phyloP scores from a whole-genome alignment of 2,329 filamentous ascomycete genomes.

The Colletotrichum musae region DNA sequence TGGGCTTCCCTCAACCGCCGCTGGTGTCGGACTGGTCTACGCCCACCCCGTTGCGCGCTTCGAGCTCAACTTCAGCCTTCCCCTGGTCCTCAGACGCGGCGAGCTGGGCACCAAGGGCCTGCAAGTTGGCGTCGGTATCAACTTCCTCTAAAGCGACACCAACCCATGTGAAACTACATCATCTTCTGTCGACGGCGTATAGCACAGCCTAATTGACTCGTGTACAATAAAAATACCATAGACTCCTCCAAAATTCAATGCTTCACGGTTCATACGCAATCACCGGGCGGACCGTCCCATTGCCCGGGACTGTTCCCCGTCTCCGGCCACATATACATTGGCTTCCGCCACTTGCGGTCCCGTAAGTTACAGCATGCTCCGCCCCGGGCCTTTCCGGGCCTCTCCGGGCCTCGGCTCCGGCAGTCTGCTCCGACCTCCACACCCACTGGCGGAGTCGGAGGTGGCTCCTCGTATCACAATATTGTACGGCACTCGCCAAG shows the following conservation, averaged over 20 bases:
- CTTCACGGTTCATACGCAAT: not conserved
- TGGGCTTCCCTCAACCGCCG: conserved; percentile 86
- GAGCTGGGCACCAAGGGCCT: conserved; percentile 93
- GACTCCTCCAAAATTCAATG: not conserved
- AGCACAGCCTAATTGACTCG: not conserved
- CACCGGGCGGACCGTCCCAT: not conserved
- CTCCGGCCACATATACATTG: too few species aligned
- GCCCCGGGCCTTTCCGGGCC: not conserved
- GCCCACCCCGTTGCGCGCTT: conserved; percentile 94
- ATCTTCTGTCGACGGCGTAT: not conserved
- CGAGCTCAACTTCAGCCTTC: conserved; percentile 95
- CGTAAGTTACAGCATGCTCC: not conserved
- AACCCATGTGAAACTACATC: too few species aligned
- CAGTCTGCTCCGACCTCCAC: not conserved
- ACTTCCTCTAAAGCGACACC: conserved; percentile 80
- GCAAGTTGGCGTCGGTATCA: conserved; percentile 96
- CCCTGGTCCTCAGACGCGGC: conserved; percentile 83
- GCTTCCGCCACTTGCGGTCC: not conserved
- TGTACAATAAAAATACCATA: not conserved
- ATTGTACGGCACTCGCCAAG: not conserved
- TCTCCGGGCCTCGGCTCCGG: not conserved
- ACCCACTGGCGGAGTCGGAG: too few species aligned
- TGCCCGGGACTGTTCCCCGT: not conserved
- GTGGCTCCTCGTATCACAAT: not conserved
- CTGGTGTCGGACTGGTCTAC: conserved; percentile 92